Evolutionary conservation across 1,139 yeast species (phyloP), one percentile per base, ranked within the genome.

Genomic region (Geotrichum candidum): DNA sequence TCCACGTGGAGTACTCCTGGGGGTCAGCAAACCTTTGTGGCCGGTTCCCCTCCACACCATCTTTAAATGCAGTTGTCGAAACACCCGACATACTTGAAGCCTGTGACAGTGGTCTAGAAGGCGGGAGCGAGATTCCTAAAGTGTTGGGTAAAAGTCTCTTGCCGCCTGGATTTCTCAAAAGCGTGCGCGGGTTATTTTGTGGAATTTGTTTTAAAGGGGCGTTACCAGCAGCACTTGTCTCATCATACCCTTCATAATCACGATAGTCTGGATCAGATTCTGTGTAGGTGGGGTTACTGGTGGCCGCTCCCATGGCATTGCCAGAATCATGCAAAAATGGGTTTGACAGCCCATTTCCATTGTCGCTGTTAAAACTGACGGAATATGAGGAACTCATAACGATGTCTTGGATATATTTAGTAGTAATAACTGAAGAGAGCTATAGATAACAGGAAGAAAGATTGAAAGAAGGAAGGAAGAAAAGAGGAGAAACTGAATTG

Each of bases 1-100:
- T 53, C 73, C 73, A 71, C 18, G 64, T 61, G 9, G 66, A 56
- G 59, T 69, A 71, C 9, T 69, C 70, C 23, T 74, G 73, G 7
- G 79, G 79, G 51, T 77, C 78, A 2, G 78, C 79, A n/a, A 69
- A 65, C 63, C 84, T 74, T 41, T 81, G 84, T 57, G 83, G 76
- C 59, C 81, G 74, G 66, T 83, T 82, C 1, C 90, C 90, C 70
- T 86, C 90, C 7, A 85, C 73, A 0, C 90, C 90, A 69, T 86
- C 90, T 68, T 86, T 86, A 33, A 88, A 85, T 13, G 90, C 90
- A 1, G 88, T 85, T 25, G 87, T 85, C 0, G 90, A 85, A 45
- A 86, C 73, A 58, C 88, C 86, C 1, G 89, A 84, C 2, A 86
- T 82, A 46, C 82, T 82, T 23, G 89, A 84, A 56, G 82, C 82